Evolutionary conservation across 2,329 filamentous ascomycete genomes (phyloP).

Genomic region (Dothideomycetidae sp.): DNA sequence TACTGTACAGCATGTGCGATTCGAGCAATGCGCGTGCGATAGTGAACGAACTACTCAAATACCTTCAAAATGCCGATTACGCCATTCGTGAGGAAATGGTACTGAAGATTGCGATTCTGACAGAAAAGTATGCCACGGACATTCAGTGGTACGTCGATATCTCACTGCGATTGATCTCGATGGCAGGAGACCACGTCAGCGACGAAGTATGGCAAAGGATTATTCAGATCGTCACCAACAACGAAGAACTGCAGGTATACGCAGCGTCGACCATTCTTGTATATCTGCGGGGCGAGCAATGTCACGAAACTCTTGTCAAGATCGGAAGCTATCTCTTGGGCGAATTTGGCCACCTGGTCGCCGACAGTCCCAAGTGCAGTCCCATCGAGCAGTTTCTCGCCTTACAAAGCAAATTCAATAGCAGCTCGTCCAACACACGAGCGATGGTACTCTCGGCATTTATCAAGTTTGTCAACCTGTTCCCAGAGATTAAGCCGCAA

Average conservation of each 20-base stretch:
- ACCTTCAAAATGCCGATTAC: conserved; percentile 92
- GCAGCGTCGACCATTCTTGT: conserved; percentile 85
- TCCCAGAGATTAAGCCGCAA: conserved; percentile 95
- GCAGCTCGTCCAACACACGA: conserved; percentile 74
- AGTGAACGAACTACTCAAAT: conserved; percentile 83
- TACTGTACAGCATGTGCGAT: conserved; percentile 99
- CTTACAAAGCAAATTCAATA: conserved; percentile 75
- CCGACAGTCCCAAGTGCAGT: conserved; percentile 80
- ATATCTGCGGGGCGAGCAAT: conserved; percentile 83
- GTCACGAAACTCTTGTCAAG: conserved; percentile 93
- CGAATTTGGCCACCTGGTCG: conserved; percentile 93
- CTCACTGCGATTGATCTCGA: conserved; percentile 80
- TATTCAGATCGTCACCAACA: conserved; percentile 97
- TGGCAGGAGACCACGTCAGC: conserved; percentile 96
- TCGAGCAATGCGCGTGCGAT: conserved; percentile 85
- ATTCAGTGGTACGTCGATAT: conserved; percentile 99
- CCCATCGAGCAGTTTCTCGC: conserved; percentile 96
- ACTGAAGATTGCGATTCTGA: conserved; percentile 93
- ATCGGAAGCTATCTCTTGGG: conserved; percentile 93
- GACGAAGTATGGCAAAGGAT: conserved; percentile 99
- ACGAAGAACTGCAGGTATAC: conserved; percentile 94
- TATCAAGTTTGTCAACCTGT: conserved; percentile 94
- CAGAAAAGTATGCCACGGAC: conserved; percentile 96
- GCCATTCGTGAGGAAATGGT: conserved; percentile 99
- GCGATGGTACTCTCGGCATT: conserved; percentile 93